Percentiles rank a stretch among this genome's conserved stretches.
Conservation (phyloP, 129 eudicot genomes). For the Helichrysum umbraculigerum region DNA sequence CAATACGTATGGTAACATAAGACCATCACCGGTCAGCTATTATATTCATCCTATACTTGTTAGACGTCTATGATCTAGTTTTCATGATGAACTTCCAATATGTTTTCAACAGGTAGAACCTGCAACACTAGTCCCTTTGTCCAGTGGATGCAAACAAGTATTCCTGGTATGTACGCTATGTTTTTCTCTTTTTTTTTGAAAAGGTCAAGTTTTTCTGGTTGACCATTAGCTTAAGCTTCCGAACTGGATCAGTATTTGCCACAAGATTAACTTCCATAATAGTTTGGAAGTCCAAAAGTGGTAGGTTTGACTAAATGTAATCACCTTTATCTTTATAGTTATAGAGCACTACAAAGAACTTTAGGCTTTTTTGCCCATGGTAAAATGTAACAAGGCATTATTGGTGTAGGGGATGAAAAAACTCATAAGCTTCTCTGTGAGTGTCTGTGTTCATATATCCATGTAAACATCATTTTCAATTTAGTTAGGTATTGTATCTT, state of each 20-base stretch:
- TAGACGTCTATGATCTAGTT: neutral
- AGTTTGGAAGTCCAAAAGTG: too few relatives aligned
- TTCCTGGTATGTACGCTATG: slow-evolving; percentile 60
- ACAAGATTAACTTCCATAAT: neutral
- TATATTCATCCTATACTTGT: neutral
- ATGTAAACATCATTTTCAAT: neutral
- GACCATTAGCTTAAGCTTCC: neutral
- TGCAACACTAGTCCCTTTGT: slow-evolving; percentile 88
- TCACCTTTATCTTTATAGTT: too few relatives aligned
- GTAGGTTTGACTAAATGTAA: too few relatives aligned
- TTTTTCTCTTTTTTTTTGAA: too few relatives aligned
- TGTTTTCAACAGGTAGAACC: slow-evolving; percentile 73
- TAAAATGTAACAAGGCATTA: neutral
- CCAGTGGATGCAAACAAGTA: slow-evolving; percentile 97
- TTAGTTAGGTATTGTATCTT: neutral
- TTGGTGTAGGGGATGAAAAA: neutral
- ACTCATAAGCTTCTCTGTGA: too few relatives aligned
- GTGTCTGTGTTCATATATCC: neutral
- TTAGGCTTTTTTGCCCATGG: too few relatives aligned
- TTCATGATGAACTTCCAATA: neutral
- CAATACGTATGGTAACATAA: slow-evolving; percentile 7
- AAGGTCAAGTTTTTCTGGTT: neutral
- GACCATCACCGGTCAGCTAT: slow-evolving; percentile 12
- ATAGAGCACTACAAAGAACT: too few relatives aligned
- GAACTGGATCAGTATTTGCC: neutral